Evolutionary conservation across 228 moss, liverwort and hornwort genomes (phyloP), one percentile per base, ranked within the genome.

Genomic region (Sphagnum fallax): DNA sequence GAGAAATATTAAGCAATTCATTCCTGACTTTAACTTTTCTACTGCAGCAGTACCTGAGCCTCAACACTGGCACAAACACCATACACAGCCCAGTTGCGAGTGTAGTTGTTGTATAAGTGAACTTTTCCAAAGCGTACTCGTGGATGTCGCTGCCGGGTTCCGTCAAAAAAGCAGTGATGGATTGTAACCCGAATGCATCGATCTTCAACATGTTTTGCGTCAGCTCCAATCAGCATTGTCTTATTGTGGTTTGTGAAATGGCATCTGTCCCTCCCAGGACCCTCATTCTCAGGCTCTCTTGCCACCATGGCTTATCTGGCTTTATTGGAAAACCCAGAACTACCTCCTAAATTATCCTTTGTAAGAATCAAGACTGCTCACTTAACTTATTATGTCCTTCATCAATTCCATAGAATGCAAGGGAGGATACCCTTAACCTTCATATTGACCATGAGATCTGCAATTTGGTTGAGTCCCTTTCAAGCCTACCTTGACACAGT

Each of bases 71-170:
- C 85, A 65, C 85, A 86, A 61, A 86, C 76, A 2, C 73, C 85
- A 65, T 86, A 86, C 10, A 86, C 51, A 47, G 74, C 85, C 85
- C 85, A 86, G 48, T 82, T 77, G 60, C 79, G 76, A 4, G 79
- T 86, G 67, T 86, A 86, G 47, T 86, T 86, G 70, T 86, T 86
- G 73, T 86, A 86, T 48, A 86, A 32, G 60, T 86, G 85, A 13
- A 86, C 85, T 73, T 86, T 86, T 52, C 82, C 85, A 63, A 86
- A 86, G 48, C 85, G 71, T 67, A 86, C 66, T 12, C 85, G 79
- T 8, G 85, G 85, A 49, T 86, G 85, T 50, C 85, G 78, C 62
- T 86, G 85, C 58, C 82, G 74, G 49, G 82, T 82, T 10, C 73
- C 79, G n/a, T 86, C 85, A 48, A 86, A 86, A 5, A 78, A 66